Percentiles rank a stretch among this genome's conserved stretches.
phyloP scores from a whole-genome alignment of 768 basidiomycete species.

The Mycena filopes region DNA sequence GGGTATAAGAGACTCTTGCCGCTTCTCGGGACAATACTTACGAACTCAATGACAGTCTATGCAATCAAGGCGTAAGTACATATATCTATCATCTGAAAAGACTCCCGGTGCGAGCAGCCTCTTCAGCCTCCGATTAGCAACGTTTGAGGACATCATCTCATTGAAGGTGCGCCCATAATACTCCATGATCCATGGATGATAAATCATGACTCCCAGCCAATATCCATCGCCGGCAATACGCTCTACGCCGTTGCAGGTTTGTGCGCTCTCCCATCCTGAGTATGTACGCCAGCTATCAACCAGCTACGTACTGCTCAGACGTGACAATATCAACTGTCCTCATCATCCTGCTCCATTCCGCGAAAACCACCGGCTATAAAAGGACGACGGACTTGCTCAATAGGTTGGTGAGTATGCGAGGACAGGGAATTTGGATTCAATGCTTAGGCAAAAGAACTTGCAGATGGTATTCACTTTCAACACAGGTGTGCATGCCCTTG shows the following conservation, averaged over 20 bases:
- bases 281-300: no score
- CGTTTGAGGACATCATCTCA: constrained; percentile 10
- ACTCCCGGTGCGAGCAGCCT: neutral
- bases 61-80: constrained; percentile 24
- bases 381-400: constrained; percentile 29
- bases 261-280: no score
- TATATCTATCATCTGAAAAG: neutral
- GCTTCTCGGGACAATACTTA: no score
- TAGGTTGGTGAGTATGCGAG: constrained; percentile 20
- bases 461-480: constrained; percentile 30
- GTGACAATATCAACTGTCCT: constrained; percentile 22
- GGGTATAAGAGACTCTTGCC: neutral
- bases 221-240: no score
- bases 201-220: constrained; percentile 19
- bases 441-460: neutral
- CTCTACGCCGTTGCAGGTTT: no score
- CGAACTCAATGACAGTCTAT: constrained; percentile 16
- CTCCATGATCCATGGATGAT: constrained; percentile 1
- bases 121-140: constrained; percentile 13
- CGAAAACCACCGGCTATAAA: constrained; percentile 29
- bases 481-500: constrained; percentile 4
- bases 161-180: constrained; percentile 19
- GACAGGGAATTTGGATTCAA: neutral
- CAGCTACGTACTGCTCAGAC: no score
- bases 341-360: constrained; percentile 13